Conservation (phyloP, 2,329 filamentous ascomycete species). For the Diplodia corticola region DNA sequence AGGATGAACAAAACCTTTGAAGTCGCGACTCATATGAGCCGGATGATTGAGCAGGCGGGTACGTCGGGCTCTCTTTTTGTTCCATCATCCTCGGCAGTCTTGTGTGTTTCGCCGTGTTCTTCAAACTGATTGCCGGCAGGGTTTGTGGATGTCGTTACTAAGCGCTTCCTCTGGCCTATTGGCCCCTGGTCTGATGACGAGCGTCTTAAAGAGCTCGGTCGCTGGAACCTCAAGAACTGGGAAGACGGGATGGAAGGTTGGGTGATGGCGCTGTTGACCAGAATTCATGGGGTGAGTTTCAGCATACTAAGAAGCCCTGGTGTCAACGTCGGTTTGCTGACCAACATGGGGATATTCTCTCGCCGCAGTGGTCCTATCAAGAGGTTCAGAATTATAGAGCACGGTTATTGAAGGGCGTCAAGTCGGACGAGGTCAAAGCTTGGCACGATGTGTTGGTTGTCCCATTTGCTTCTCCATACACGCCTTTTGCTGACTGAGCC, state of each 20-base stretch:
- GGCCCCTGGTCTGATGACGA: conserved; percentile 37
- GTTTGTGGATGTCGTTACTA: conserved; percentile 33
- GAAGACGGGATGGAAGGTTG: conserved; percentile 44
- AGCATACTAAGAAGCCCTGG: not conserved
- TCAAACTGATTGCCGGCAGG: conserved; percentile 24
- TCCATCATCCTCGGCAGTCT: not conserved
- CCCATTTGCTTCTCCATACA: not conserved
- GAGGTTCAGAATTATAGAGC: conserved; percentile 19
- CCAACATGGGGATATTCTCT: not conserved
- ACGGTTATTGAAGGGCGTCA: not conserved
- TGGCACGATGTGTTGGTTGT: conserved; percentile 19
- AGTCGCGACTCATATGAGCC: conserved; percentile 32
- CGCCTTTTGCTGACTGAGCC: not conserved
- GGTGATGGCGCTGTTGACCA: conserved; percentile 43
- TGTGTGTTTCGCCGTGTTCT: no score
- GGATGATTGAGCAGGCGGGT: conserved; percentile 25
- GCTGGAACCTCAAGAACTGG: conserved; percentile 44
- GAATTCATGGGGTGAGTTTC: conserved; percentile 35
- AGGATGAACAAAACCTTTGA: conserved; percentile 33
- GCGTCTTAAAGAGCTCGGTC: conserved; percentile 37
- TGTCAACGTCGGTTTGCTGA: not conserved
- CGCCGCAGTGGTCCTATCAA: conserved; percentile 19
- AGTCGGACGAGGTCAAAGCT: not conserved
- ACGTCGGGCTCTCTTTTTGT: not conserved
- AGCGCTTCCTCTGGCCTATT: conserved; percentile 36